These are phyloP conservation scores for Hortaea werneckii DNA, from an alignment of 2,329 filamentous ascomycete species.

Conservation along the genomic window DNA sequence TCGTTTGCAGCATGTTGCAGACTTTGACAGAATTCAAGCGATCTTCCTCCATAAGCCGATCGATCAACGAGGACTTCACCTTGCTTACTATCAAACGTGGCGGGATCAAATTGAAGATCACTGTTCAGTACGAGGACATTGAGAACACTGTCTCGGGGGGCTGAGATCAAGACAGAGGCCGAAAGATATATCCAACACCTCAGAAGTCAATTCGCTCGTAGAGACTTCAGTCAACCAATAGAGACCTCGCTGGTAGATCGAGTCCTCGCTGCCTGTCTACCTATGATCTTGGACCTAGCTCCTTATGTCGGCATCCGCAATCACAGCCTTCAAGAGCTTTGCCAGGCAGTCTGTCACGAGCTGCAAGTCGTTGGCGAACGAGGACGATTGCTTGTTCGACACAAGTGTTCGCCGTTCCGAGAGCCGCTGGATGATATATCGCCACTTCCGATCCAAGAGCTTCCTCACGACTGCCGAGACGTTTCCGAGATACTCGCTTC, in stretches of 20 bases:
- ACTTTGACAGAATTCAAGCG: background rate
- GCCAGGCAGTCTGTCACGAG: background rate
- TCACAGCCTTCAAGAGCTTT: background rate
- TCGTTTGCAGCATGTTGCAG: background rate
- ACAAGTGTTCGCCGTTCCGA: background rate
- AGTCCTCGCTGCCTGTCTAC: background rate
- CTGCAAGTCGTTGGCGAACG: background rate
- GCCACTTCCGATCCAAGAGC: background rate
- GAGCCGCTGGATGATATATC: background rate
- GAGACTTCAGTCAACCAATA: background rate
- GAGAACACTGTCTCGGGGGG: background rate
- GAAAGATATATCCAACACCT: background rate
- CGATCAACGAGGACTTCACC: background rate
- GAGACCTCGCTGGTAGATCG: background rate
- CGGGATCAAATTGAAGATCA: background rate
- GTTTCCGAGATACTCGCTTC: background rate
- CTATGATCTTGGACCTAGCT: background rate
- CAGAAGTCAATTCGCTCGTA: background rate
- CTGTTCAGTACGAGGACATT: background rate
- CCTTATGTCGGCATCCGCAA: background rate
- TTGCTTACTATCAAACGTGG: background rate
- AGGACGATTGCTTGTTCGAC: background rate
- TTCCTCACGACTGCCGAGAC: background rate
- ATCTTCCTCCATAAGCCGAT: background rate
- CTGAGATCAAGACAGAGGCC: background rate